Base-by-base conservation (phyloP, 1,139 yeast species). In the Citeromyces hawaiiensis region DNA sequence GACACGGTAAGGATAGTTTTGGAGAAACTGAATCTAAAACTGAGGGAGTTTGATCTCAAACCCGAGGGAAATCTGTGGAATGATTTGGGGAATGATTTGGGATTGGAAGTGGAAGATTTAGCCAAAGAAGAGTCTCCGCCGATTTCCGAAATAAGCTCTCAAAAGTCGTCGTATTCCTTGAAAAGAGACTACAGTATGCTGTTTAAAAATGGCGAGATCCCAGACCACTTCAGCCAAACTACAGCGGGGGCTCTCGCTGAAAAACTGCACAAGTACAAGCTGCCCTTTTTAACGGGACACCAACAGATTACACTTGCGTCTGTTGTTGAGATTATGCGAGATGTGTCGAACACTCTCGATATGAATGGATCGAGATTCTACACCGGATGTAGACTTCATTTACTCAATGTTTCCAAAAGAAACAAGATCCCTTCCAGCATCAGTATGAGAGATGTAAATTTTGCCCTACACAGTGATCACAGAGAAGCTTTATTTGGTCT, bases 381-480 rank as follows among this genome's bases (percentile, higher is more conserved):
- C 43, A 62, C 85, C 23, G 93, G 95, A 2, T 74, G 77, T 49
- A 78, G 79, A 47, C 62, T 88, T 39, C 83, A 73, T 50, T 75
- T 74, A 46, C 56, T 76, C 10, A 82, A 76, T 48, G 50, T 61
- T 2, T 73, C 72, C 43, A 61, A 66, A 37, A 36, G 36, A 3
- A 36, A 36, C 17, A 23, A 33, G 23, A 29, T n/a, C 4, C 18
- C 39, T 5, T 45, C 54, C 9, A 57, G 66, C 2, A 62, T 88
- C 48, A 67, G 78, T 1, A 80, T 82, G 76, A 69, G 96, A 52
- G 97, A 88, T 58, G 70, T 82, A 39, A 71, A 72, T 42, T 88
- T 95, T 93, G 96, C 95, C 0, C 59, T 83, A 30, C 94, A 85
- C 55, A 79, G 91, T 45, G 86, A 79, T 42, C 78, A 81, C 44